Conservation (phyloP, 2,329 filamentous ascomycete species). For the Fusarium napiforme region DNA sequence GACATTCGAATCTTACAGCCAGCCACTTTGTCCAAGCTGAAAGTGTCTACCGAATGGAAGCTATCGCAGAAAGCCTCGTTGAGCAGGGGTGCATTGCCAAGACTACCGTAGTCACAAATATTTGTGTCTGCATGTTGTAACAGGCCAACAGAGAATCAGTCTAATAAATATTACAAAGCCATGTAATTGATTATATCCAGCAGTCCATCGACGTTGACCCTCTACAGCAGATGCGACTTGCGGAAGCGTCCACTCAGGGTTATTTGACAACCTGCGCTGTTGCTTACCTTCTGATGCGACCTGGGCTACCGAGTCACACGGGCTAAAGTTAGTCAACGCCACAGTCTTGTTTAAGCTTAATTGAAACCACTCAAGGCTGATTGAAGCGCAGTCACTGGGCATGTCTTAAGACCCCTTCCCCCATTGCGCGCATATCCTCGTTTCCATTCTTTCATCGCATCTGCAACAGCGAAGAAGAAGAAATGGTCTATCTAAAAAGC, state of each 20-base stretch:
- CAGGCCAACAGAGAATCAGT: not conserved
- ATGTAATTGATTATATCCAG: not conserved
- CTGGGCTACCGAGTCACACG: not conserved
- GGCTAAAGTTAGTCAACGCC: not conserved
- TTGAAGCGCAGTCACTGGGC: fast-evolving
- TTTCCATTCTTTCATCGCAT: not conserved
- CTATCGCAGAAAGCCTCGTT: not conserved
- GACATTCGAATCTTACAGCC: not conserved
- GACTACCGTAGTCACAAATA: fast-evolving
- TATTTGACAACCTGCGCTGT: not conserved
- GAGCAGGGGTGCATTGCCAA: not conserved
- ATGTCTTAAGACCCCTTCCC: not conserved
- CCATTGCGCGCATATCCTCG: fast-evolving
- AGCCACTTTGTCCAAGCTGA: not conserved
- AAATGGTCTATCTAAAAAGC: fast-evolving
- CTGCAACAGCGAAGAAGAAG: not conserved
- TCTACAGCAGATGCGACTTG: fast-evolving
- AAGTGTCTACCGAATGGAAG: not conserved
- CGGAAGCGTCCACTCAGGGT: not conserved
- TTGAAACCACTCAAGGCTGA: not conserved
- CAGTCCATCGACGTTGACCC: fast-evolving
- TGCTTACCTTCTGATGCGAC: not conserved
- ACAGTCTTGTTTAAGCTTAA: slow-evolving; percentile 1
- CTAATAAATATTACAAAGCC: not conserved
- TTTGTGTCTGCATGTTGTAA: fast-evolving